Percentiles rank a stretch among this genome's conserved stretches.
phyloP scores from a whole-genome alignment of 441 rosid genomes.

The Corymbia calophylla region DNA sequence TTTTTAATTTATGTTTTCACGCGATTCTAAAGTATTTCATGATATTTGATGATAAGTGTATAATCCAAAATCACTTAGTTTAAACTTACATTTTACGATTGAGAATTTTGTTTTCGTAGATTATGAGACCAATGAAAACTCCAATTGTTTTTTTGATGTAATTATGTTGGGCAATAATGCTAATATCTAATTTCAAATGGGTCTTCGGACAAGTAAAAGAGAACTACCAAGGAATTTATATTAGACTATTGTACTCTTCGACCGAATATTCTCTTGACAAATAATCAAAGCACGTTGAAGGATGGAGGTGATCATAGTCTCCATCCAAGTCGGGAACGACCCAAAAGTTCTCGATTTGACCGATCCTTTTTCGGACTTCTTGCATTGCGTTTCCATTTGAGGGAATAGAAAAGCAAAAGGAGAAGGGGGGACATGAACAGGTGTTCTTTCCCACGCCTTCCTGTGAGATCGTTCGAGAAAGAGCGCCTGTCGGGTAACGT shows the following conservation, averaged over 20 bases:
- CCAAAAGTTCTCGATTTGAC: neutral
- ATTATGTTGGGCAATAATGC: no score
- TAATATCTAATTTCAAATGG: neutral
- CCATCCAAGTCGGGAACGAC: neutral
- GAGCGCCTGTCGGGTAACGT: neutral
- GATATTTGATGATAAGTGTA: no score
- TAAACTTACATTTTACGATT: no score
- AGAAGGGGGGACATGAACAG: neutral
- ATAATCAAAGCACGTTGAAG: neutral
- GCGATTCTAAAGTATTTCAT: no score
- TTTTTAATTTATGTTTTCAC: no score
- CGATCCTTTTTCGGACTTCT: neutral
- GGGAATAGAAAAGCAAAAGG: neutral
- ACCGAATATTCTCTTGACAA: neutral
- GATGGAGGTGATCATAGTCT: neutral
- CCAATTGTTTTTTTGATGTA: no score
- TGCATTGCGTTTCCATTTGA: neutral
- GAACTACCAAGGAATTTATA: neutral
- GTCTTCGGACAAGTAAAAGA: neutral
- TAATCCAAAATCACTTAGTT: no score
- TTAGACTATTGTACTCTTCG: neutral
- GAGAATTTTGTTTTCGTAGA: no score
- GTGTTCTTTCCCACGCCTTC: neutral
- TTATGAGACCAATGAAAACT: no score
- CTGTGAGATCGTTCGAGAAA: neutral